A percentile compares a stretch with the other conserved stretches of the same genome.
These are phyloP conservation scores for Ganoderma boninense DNA, from an alignment of 1,284 basidiomycete species.

Conservation along the genomic window DNA sequence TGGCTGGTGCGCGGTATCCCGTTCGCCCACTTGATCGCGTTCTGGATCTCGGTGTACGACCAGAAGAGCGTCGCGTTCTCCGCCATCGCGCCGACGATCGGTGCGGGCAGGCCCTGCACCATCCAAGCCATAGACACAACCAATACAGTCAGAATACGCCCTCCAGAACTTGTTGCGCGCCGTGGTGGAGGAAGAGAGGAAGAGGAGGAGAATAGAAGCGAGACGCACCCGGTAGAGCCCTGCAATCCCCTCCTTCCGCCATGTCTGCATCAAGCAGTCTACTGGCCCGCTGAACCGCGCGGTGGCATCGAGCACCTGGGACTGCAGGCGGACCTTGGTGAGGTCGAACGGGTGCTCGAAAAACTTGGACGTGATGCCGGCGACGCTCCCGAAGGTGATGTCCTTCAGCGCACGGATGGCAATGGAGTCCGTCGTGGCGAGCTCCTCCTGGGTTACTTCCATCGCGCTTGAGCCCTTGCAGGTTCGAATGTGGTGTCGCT, in stretches of 20 bases:
- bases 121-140: conserved; percentile 1
- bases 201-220: not conserved
- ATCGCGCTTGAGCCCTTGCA: conserved; percentile 24
- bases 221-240: conserved; percentile 82
- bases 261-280: conserved; percentile 85
- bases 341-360: conserved; percentile 91
- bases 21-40: conserved; percentile 58
- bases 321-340: conserved; percentile 85
- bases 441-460: conserved; percentile 42
- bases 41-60: conserved; percentile 86
- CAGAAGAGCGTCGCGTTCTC: conserved; percentile 93
- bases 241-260: conserved; percentile 76
- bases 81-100: conserved; percentile 89
- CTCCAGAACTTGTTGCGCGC: no score
- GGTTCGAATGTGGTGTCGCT: not conserved
- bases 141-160: not conserved
- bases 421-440: conserved; percentile 39
- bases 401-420: conserved; percentile 57
- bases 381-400: conserved; percentile 67
- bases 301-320: conserved; percentile 79
- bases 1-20: conserved; percentile 45
- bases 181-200: not conserved
- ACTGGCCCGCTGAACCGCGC: conserved; percentile 80
- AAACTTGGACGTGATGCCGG: conserved; percentile 85
- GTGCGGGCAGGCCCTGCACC: conserved; percentile 84